Evolutionary conservation across 2,329 filamentous ascomycete genomes (phyloP), one percentile per base, ranked within the genome.

Genomic region (Fusarium pseudoanthophilum): DNA sequence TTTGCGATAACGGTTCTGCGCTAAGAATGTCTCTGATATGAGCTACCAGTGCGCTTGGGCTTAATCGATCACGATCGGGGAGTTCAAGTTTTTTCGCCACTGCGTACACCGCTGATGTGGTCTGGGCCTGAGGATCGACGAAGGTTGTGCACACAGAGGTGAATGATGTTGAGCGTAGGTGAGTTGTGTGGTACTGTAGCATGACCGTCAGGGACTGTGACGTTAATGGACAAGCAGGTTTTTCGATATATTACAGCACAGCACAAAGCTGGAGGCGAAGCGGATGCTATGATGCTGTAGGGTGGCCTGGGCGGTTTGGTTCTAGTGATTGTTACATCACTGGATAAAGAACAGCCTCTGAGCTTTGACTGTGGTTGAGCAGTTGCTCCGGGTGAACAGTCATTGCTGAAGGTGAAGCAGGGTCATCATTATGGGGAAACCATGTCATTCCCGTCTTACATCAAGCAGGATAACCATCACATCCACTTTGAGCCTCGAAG

Each of bases 1-100:
- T 55, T 55, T 55, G 20, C 11, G 67, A 71, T 67, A 67, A 58
- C 52, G 64, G 39, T 59, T 46, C 37, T 51, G 52, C 67, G 66
- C 67, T 69, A 69, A 60, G 21, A 66, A 46, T 60, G 60, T 56
- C 46, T 70, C 53, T 72, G 63, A 64, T 72, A 48, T 68, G 63
- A 53, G 46, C 63, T 68, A 68, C 58, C 32, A 30, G 20, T 26
- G 30, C 24, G 34, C 42, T 56, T 53, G 36, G 43, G 24, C 43
- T 52, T 20, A 36, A 69, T 72, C 64, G 69, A 72, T 72, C 69
- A 61, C 59, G 69, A 72, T 72, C 69, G 51, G 70, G 58, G 64
- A 59, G 48, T 72, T 64, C 28, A 26, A 18, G 34, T 48, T 59
- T 56, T 70, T 56, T 71, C 53, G 71, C 71, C 67, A 74, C 71